A percentile compares a stretch with the other conserved stretches of the same genome.
phyloP scores from a whole-genome alignment of 345 rosid species.

The Hibiscus tridactylites region DNA sequence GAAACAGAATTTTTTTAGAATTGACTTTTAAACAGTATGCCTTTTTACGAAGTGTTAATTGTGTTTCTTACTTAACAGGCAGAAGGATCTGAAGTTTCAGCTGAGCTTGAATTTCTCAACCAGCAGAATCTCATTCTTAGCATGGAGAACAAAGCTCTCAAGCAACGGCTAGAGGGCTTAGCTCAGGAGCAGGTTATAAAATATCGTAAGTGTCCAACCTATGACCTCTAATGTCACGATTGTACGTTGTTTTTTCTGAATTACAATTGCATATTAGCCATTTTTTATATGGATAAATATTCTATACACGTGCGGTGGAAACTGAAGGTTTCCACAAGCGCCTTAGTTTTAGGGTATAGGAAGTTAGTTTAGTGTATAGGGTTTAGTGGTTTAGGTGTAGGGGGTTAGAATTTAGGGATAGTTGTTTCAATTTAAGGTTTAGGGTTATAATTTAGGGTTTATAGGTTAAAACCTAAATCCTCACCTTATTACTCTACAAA shows the following conservation, averaged over 20 bases:
- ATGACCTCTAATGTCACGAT: not conserved
- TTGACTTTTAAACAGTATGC: not conserved
- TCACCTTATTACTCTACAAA: too few species aligned
- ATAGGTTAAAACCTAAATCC: too few species aligned
- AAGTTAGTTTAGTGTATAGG: too few species aligned
- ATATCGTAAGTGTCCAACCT: constrained; percentile 43
- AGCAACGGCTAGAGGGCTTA: constrained; percentile 69
- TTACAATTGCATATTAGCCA: not conserved
- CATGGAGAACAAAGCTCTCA: constrained; percentile 88
- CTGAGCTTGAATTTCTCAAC: constrained; percentile 83
- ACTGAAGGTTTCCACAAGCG: too few species aligned
- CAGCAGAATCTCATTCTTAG: constrained; percentile 70
- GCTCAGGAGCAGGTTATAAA: constrained; percentile 78
- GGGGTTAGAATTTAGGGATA: too few species aligned
- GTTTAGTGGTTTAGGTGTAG: too few species aligned
- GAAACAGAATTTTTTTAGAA: not conserved
- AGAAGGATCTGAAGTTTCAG: constrained; percentile 79
- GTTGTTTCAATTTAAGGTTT: too few species aligned
- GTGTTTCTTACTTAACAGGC: constrained; percentile 33
- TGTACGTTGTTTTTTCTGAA: not conserved
- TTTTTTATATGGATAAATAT: too few species aligned
- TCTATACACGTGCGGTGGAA: too few species aligned
- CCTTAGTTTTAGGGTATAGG: too few species aligned
- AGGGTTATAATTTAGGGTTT: too few species aligned
- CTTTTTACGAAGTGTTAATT: constrained; percentile 3